Conservation (phyloP, 345 rosid genomes). For the Rhizophora apiculata region DNA sequence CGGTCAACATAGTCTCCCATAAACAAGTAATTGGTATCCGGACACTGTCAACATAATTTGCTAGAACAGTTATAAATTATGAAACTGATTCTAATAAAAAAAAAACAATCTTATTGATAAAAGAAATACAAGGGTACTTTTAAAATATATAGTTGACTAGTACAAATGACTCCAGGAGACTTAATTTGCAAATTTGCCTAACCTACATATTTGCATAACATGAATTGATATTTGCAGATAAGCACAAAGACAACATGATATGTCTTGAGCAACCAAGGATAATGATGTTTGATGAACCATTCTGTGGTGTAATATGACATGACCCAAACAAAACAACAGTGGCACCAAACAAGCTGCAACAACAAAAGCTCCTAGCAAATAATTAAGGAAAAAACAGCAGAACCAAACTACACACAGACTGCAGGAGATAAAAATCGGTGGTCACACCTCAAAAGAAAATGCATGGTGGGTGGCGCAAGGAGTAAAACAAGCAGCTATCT, state of each 20-base stretch:
- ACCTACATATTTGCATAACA: no score
- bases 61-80: not conserved
- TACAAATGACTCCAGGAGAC: no score
- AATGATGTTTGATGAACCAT: no score
- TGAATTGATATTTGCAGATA: no score
- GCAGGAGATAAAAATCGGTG: not conserved
- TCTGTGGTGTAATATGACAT: no score
- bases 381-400: not conserved
- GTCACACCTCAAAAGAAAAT: not conserved
- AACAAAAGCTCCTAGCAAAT: no score
- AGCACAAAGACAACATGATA: no score
- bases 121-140: not conserved
- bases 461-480: not conserved
- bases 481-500: not conserved
- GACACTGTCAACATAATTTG: slow-evolving; percentile 47
- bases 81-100: not conserved
- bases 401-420: not conserved
- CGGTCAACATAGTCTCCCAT: slow-evolving; percentile 99
- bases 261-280: no score
- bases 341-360: no score
- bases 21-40: slow-evolving; percentile 90
- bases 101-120: slow-evolving; percentile 1
- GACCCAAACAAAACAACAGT: no score
- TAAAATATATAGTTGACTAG: not conserved
- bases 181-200: no score